Percentiles rank a stretch among this genome's conserved stretches.
These are phyloP conservation scores for Lodderomyces beijingensis DNA, from an alignment of 1,139 yeast species.

Conservation along the genomic window DNA sequence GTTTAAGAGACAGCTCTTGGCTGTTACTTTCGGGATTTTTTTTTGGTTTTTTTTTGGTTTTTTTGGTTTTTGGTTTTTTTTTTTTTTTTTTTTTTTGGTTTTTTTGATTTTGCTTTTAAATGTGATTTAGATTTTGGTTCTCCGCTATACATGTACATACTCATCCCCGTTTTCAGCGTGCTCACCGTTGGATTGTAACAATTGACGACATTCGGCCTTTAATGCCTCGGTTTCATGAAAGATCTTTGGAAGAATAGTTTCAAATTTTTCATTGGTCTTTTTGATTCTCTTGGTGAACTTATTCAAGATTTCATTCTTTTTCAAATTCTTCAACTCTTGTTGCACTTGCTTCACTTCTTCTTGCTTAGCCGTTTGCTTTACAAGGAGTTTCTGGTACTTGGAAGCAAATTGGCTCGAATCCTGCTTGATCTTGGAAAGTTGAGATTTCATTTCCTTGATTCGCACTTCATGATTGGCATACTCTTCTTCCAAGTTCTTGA, in stretches of 20 bases:
- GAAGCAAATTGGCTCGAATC: conserved; percentile 19
- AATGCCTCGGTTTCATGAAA: conserved; percentile 17
- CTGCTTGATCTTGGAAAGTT: conserved; percentile 20
- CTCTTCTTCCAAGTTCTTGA: conserved; percentile 21
- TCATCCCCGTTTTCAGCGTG: conserved; percentile 1
- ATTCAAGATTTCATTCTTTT: conserved; percentile 23
- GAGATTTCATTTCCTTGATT: conserved; percentile 19
- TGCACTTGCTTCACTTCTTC: conserved; percentile 26
- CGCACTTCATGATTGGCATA: conserved; percentile 24
- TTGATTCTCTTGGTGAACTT: conserved; percentile 28
- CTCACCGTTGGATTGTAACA: conserved; percentile 5
- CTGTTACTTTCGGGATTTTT: too few species aligned
- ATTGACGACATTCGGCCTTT: conserved; percentile 11
- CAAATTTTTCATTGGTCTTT: conserved; percentile 35
- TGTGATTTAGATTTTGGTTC: too few species aligned
- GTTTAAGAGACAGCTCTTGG: too few species aligned
- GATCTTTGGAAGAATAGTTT: conserved; percentile 33
- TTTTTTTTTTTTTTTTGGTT: not conserved
- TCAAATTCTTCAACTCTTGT: conserved; percentile 26
- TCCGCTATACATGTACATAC: conserved; percentile 6
- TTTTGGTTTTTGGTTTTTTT: too few species aligned
- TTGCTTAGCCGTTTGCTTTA: conserved; percentile 20
- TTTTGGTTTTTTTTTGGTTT: too few species aligned
- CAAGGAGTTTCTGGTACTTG: conserved; percentile 25
- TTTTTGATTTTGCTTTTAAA: too few species aligned